Base-by-base conservation (phyloP, 2,329 filamentous ascomycete species). In the Fusarium sp. region DNA sequence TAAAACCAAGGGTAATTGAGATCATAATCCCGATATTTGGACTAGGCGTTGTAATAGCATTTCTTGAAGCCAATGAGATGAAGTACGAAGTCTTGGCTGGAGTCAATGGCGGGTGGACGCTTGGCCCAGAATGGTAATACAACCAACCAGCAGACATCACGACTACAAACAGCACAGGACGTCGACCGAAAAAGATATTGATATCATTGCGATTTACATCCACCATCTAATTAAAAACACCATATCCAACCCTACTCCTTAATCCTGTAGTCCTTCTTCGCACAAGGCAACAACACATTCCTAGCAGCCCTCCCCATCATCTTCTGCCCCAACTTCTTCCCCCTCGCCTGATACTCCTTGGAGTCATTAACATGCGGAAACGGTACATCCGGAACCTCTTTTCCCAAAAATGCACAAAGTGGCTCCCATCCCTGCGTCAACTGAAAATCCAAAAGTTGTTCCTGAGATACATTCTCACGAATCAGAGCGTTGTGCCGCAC, bases 391-490 rank as follows among this genome's bases (percentile, higher is more conserved):
- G 78, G 79, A 10, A 77, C 53, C 1, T 75, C 28, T 59, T 78
- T 79, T 0, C 74, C 77, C 16, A 81, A 41, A 23, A 81, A 80
- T 4, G 58, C 42, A 21, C 79, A 81, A 8, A 81, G 45, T 2
- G 80, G 76, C 25, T 64, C 71, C 78, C 79, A 81, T 2, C 77
- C 80, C 13, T 76, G 70, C 3, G 58, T 54, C 4, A 78, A 49
- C 21, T 71, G 63, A 19, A 69, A 79, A 21, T 79, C 73, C n/a
- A 81, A 59, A 13, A 81, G 62, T 44, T 63, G 65, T 1, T 71
- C 26, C 26, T 2, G 4, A 28, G 75, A 62, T 1, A 76, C 74
- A 4, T 67, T 63, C 0, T 71, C 69, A 8, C 74, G 64, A 1
- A 80, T 58, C 12, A 66, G 55, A 7, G 56, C 58, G 43, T 80